phyloP scores from a whole-genome alignment of 1,284 basidiomycete genomes.

The Ceratobasidium papillatum region DNA sequence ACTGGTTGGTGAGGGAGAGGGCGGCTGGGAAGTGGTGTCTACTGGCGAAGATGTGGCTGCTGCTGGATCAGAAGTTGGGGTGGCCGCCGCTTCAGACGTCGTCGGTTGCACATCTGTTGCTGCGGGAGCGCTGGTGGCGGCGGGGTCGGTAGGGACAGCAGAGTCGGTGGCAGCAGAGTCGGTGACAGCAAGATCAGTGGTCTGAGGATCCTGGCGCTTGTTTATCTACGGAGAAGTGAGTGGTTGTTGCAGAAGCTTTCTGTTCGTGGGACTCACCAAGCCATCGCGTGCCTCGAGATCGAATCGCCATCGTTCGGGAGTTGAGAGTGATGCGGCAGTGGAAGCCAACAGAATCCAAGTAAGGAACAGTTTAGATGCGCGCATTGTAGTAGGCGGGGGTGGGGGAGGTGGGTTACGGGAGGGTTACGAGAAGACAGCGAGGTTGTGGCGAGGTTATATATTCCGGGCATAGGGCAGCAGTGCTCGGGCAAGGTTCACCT shows the following conservation, averaged over 20 bases:
- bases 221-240: background rate
- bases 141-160: background rate
- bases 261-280: background rate
- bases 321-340: constrained; percentile 1
- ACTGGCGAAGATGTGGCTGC: background rate
- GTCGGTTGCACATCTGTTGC: background rate
- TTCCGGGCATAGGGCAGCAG: constrained; percentile 1
- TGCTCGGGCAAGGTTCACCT: constrained; percentile 4
- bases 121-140: background rate
- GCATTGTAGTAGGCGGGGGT: background rate
- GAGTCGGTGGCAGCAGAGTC: background rate
- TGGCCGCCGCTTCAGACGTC: background rate
- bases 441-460: constrained; percentile 16
- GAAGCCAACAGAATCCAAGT: constrained; percentile 15
- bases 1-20: background rate
- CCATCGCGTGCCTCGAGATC: background rate
- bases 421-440: constrained; percentile 12
- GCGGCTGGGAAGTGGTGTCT: background rate
- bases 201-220: background rate
- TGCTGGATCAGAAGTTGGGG: background rate
- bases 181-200: background rate
- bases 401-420: constrained; percentile 5
- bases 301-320: background rate
- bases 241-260: background rate
- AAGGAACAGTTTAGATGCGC: background rate